phyloP scores from a whole-genome alignment of 176 grass and related monocot genomes.

The Bromus sterilis region DNA sequence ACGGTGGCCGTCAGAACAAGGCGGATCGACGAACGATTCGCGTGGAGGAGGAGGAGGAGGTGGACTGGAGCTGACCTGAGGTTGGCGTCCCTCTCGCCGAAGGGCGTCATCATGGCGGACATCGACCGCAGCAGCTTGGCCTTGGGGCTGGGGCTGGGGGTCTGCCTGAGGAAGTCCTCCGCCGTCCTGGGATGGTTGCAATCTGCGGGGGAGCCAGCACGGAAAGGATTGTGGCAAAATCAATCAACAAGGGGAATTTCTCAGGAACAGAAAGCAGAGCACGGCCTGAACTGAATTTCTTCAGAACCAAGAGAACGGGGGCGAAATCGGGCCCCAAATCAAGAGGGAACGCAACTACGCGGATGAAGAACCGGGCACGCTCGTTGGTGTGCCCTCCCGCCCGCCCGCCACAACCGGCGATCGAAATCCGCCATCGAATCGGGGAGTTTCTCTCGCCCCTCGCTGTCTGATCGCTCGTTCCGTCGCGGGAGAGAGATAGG shows the following conservation, averaged over 20 bases:
- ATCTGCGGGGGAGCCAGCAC: conserved; percentile 36
- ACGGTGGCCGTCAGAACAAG: conserved; percentile 3
- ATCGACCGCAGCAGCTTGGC: conserved; percentile 67
- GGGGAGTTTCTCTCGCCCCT: not conserved
- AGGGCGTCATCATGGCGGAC: conserved; percentile 67
- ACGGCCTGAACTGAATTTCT: not conserved
- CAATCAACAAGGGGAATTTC: not conserved
- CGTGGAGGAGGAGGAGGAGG: not conserved
- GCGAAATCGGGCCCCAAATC: not conserved
- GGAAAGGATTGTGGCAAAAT: not conserved
- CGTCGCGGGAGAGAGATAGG: not conserved
- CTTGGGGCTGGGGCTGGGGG: conserved; percentile 69
- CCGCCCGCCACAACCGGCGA: too few relatives aligned
- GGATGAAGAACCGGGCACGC: conserved; percentile 11
- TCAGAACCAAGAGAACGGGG: not conserved
- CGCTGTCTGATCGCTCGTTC: too few relatives aligned
- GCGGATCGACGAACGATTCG: not conserved
- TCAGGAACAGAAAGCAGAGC: not conserved
- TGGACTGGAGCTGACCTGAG: conserved; percentile 34
- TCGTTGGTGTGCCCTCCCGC: not conserved
- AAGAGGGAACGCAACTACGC: not conserved
- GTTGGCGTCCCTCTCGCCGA: conserved; percentile 48
- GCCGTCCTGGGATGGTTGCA: conserved; percentile 71
- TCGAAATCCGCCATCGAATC: too few relatives aligned
- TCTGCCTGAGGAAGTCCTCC: conserved; percentile 65